Evolutionary conservation across 805 yeast genomes (phyloP).

Genomic region (Sungouiozyma intestinalis): DNA sequence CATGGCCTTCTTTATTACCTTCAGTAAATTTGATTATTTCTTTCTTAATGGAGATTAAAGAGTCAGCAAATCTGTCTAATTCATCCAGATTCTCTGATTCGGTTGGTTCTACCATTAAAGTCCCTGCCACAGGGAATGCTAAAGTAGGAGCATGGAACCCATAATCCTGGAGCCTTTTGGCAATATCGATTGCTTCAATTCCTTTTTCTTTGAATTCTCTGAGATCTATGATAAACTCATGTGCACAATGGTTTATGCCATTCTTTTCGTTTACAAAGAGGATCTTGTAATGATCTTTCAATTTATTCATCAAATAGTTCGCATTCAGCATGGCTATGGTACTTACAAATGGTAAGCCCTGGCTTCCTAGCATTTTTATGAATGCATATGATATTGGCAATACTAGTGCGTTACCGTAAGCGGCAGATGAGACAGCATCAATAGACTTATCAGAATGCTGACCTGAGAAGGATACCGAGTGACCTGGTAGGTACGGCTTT

Average conservation of each 20-base stretch:
- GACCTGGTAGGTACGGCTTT: slow-evolving; percentile 72
- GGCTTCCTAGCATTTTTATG: slow-evolving; percentile 86
- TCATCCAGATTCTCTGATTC: slow-evolving; percentile 87
- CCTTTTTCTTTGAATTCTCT: slow-evolving; percentile 73
- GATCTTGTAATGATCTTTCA: slow-evolving; percentile 61
- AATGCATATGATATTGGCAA: slow-evolving; percentile 91
- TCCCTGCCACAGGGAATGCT: slow-evolving; percentile 98
- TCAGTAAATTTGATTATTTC: slow-evolving; percentile 69
- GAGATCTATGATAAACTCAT: slow-evolving; percentile 88
- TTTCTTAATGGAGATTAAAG: slow-evolving; percentile 69
- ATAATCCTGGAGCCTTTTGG: slow-evolving; percentile 93
- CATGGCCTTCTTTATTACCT: slow-evolving; percentile 55
- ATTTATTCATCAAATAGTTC: slow-evolving; percentile 81
- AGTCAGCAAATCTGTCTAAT: slow-evolving; percentile 80
- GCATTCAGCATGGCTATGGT: slow-evolving; percentile 89
- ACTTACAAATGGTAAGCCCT: slow-evolving; percentile 77
- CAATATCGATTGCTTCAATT: slow-evolving; percentile 90
- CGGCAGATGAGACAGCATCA: slow-evolving; percentile 79
- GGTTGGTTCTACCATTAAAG: slow-evolving; percentile 97
- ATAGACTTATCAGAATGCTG: slow-evolving; percentile 37
- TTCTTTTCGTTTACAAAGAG: slow-evolving; percentile 44
- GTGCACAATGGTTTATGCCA: slow-evolving; percentile 75
- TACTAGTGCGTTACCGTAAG: slow-evolving; percentile 91
- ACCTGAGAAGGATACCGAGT: slow-evolving; percentile 37
- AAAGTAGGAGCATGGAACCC: slow-evolving; percentile 98